These are phyloP conservation scores for Leccinum pachyderme DNA, from an alignment of 1,284 basidiomycete species.

Conservation along the genomic window DNA sequence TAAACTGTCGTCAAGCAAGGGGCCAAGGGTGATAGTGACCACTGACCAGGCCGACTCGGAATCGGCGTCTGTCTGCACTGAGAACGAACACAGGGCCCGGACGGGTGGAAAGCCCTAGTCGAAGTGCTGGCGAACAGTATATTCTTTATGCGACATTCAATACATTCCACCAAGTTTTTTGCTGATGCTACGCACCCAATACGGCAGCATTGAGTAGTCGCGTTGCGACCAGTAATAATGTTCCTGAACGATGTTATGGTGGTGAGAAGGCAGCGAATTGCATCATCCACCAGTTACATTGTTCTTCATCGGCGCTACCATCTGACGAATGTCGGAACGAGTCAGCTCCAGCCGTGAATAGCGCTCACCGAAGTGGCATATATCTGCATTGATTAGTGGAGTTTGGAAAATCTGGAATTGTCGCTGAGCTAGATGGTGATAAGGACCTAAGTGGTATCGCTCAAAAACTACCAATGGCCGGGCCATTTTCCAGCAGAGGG, in stretches of 20 bases:
- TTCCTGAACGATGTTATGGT: constrained; percentile 68
- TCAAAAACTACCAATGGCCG: constrained; percentile 43
- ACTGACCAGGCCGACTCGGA: constrained; percentile 60
- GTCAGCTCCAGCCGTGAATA: neutral
- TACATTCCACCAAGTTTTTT: neutral
- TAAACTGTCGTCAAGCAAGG: constrained; percentile 47
- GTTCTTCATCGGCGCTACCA: constrained; percentile 74
- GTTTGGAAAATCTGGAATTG: constrained; percentile 77
- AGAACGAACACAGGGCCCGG: constrained; percentile 61
- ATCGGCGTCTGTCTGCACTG: constrained; percentile 58
- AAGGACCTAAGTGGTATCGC: neutral
- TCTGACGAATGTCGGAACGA: constrained; percentile 34
- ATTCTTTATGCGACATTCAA: constrained; percentile 43
- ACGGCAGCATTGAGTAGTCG: constrained; percentile 63
- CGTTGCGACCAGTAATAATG: constrained; percentile 69
- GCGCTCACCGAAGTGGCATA: constrained; percentile 59
- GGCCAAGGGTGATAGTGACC: constrained; percentile 65
- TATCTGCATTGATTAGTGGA: constrained; percentile 75
- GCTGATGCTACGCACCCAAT: constrained; percentile 58
- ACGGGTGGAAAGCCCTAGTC: constrained; percentile 63
- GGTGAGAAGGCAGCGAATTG: constrained; percentile 72
- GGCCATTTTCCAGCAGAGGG: constrained; percentile 63
- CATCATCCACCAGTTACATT: constrained; percentile 86
- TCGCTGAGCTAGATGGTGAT: constrained; percentile 54
- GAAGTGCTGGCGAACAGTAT: constrained; percentile 77